Evolutionary conservation across 2,329 filamentous ascomycete species (phyloP).

Genomic region (Aspergillus tamarii): DNA sequence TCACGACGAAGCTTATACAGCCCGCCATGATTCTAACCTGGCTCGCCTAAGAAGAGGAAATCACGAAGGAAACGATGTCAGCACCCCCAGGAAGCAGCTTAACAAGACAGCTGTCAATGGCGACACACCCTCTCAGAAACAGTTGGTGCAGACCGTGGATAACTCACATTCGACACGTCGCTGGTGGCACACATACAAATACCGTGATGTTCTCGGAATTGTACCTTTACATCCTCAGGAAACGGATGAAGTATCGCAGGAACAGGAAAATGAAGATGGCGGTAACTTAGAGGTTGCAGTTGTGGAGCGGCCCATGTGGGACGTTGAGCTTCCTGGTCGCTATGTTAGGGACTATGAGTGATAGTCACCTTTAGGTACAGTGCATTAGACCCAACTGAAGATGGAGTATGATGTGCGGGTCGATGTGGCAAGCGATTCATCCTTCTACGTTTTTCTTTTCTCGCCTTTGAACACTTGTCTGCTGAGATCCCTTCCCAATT

Average conservation of each 20-base stretch:
- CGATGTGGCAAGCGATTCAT: neutral
- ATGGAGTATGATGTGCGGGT: neutral
- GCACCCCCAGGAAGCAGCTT: slow-evolving; percentile 24
- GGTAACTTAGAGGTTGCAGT: slow-evolving; percentile 72
- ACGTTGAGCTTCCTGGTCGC: slow-evolving; percentile 74
- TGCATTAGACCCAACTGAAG: neutral
- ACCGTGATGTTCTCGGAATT: slow-evolving; percentile 85
- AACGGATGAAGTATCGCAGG: slow-evolving; percentile 33
- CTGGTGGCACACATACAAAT: slow-evolving; percentile 86
- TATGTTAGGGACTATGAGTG: slow-evolving; percentile 64
- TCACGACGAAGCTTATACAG: slow-evolving; percentile 35
- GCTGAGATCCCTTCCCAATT: neutral
- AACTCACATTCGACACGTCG: slow-evolving; percentile 34
- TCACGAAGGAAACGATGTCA: slow-evolving; percentile 22
- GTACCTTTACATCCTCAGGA: slow-evolving; percentile 54
- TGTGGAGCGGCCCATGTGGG: slow-evolving; percentile 83
- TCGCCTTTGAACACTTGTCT: neutral
- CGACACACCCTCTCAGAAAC: slow-evolving; percentile 28
- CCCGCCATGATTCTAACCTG: slow-evolving; percentile 34
- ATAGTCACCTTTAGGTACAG: slow-evolving; percentile 9
- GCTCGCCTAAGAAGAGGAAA: slow-evolving; percentile 35
- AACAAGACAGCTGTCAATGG: slow-evolving; percentile 23
- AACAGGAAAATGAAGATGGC: slow-evolving; percentile 13
- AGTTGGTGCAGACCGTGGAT: slow-evolving; percentile 26
- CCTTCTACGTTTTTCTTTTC: neutral